phyloP scores from a whole-genome alignment of 371 early-diverging fungal species.

The Coemansia linderi region DNA sequence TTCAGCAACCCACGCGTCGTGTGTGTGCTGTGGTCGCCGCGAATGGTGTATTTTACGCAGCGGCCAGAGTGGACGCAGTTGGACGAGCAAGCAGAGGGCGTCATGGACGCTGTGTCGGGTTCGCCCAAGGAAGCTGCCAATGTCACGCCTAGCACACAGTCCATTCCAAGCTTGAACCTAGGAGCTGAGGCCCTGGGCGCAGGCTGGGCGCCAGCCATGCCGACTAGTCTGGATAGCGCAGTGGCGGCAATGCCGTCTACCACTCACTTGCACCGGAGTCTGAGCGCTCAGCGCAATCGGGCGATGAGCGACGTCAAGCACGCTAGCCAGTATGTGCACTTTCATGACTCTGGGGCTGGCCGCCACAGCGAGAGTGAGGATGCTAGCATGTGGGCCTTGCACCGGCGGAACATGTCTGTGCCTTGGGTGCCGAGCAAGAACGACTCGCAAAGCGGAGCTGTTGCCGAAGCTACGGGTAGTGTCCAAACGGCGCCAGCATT shows the following conservation, averaged over 20 bases:
- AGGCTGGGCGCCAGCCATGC: not conserved
- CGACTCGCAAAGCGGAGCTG: slow-evolving; percentile 4
- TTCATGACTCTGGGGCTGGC: slow-evolving; percentile 2
- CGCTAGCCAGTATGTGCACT: not conserved
- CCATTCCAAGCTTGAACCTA: not conserved
- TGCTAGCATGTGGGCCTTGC: slow-evolving; percentile 5
- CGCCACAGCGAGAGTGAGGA: not conserved
- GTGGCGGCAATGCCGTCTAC: slow-evolving; percentile 15
- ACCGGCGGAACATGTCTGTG: slow-evolving; percentile 48
- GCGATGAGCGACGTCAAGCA: slow-evolving; percentile 39
- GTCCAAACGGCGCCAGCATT: not conserved
- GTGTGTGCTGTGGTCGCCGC: slow-evolving; percentile 55
- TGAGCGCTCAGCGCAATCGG: slow-evolving; percentile 28
- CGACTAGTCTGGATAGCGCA: slow-evolving; percentile 11
- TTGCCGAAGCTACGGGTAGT: not conserved
- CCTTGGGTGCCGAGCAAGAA: slow-evolving; percentile 27
- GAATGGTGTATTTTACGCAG: slow-evolving; percentile 57
- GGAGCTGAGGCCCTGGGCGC: not conserved
- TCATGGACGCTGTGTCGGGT: slow-evolving; percentile 15
- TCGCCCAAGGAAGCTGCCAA: not conserved
- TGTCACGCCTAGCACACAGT: not conserved
- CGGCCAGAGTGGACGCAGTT: slow-evolving; percentile 40
- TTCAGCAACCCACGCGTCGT: slow-evolving; percentile 48
- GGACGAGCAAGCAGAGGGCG: slow-evolving; percentile 21
- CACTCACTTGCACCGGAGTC: slow-evolving; percentile 25